A percentile compares a stretch with the other conserved stretches of the same genome.
Evolutionary conservation across 1,139 yeast species (phyloP).

Genomic region (Eremothecium sinecaudum): DNA sequence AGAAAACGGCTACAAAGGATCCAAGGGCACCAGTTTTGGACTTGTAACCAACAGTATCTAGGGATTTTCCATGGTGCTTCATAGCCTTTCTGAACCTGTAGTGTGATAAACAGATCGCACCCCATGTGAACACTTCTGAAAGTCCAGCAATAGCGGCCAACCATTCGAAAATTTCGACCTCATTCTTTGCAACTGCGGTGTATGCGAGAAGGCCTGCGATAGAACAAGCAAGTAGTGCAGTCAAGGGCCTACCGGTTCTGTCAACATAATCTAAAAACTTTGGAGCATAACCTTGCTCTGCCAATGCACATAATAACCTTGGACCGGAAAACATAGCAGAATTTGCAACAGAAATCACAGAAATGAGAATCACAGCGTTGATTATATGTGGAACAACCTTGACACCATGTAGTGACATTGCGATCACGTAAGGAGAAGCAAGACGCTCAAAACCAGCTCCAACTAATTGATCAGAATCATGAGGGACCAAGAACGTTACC

Average conservation of each 20-base stretch:
- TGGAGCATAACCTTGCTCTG: conserved; percentile 74
- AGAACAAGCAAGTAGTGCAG: conserved; percentile 52
- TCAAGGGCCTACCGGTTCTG: conserved; percentile 54
- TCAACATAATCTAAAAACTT: conserved; percentile 43
- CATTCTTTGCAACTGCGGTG: conserved; percentile 49
- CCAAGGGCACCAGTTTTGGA: conserved; percentile 66
- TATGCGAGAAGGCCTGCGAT: conserved; percentile 77
- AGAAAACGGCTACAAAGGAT: conserved; percentile 51
- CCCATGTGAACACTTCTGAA: conserved; percentile 70
- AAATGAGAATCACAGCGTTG: conserved; percentile 63
- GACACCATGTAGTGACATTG: conserved; percentile 62
- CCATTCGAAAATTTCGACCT: conserved; percentile 63
- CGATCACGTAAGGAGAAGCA: conserved; percentile 68
- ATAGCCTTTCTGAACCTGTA: conserved; percentile 73
- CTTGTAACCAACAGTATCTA: conserved; percentile 58
- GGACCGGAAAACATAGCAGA: conserved; percentile 74
- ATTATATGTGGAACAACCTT: conserved; percentile 59
- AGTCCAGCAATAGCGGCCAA: conserved; percentile 78
- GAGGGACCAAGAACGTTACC: conserved; percentile 60
- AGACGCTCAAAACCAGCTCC: conserved; percentile 37
- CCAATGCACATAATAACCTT: conserved; percentile 71
- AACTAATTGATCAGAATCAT: conserved; percentile 40
- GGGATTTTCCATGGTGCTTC: conserved; percentile 50
- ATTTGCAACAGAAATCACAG: conserved; percentile 65
- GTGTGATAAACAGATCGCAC: conserved; percentile 71